A percentile compares a stretch with the other conserved stretches of the same genome.
Evolutionary conservation across 1,284 basidiomycete genomes (phyloP).

Genomic region (Tylopilus sp.): DNA sequence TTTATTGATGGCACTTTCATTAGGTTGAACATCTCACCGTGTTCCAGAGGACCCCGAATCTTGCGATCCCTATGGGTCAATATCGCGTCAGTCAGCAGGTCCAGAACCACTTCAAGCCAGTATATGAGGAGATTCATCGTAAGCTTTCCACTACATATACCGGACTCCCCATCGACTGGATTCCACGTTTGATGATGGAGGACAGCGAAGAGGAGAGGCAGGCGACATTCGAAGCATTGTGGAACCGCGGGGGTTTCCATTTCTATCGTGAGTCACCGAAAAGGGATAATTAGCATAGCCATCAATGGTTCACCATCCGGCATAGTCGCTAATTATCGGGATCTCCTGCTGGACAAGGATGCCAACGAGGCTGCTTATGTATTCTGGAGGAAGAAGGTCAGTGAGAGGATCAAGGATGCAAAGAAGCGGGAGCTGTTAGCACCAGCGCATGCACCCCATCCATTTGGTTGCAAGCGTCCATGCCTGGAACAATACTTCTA

Average conservation of each 20-base stretch:
- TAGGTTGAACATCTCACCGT: conserved; percentile 16
- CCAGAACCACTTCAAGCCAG: conserved; percentile 17
- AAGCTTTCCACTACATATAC: not conserved
- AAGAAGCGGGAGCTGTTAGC: conserved; percentile 5
- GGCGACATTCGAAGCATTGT: conserved; percentile 13
- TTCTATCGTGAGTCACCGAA: conserved; percentile 11
- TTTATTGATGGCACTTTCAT: not conserved
- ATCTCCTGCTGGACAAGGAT: not conserved
- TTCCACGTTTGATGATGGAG: not conserved
- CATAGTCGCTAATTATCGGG: conserved; percentile 6
- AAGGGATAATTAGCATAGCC: too few species aligned
- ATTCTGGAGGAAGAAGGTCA: conserved; percentile 21
- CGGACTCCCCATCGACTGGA: not conserved
- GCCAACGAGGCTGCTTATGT: conserved; percentile 7
- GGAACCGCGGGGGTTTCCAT: conserved; percentile 10
- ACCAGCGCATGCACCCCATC: conserved; percentile 10
- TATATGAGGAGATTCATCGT: conserved; percentile 12
- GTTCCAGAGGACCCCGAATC: conserved; percentile 23
- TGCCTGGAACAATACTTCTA: conserved; percentile 17
- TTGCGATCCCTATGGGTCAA: conserved; percentile 17
- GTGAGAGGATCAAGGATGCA: not conserved
- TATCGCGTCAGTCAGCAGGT: not conserved
- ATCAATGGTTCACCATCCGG: not conserved
- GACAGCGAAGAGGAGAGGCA: conserved; percentile 13
- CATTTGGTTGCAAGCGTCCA: conserved; percentile 3